Conservation (phyloP, 495 filamentous ascomycete genomes). For the Penicillium coprophilum region DNA sequence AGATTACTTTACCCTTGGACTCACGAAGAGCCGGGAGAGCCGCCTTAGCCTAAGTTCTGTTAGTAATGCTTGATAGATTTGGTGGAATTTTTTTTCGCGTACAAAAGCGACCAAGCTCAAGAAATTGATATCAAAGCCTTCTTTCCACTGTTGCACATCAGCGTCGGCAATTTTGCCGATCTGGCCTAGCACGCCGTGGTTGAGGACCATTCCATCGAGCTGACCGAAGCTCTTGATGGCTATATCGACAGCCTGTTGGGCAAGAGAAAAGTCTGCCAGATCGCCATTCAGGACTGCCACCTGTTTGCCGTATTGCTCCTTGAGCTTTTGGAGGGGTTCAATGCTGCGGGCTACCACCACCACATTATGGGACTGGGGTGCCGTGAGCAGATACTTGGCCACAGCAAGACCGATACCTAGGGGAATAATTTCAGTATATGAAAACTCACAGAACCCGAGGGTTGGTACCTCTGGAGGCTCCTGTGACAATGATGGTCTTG, state of each 20-base stretch:
- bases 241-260: slow-evolving; percentile 58
- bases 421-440: slow-evolving; percentile 3
- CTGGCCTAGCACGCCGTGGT: slow-evolving; percentile 80
- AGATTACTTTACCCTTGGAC: slow-evolving; percentile 66
- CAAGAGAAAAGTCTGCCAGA: slow-evolving; percentile 63
- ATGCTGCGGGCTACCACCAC: slow-evolving; percentile 73
- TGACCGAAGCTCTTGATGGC: slow-evolving; percentile 64
- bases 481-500: slow-evolving; percentile 64
- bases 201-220: slow-evolving; percentile 81
- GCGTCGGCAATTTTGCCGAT: slow-evolving; percentile 69
- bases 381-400: slow-evolving; percentile 66
- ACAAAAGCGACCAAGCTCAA: slow-evolving; percentile 79
- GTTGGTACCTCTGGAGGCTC: slow-evolving; percentile 57
- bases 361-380: slow-evolving; percentile 61
- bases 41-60: slow-evolving; percentile 60
- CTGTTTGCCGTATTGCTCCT: slow-evolving; percentile 60
- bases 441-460: neutral
- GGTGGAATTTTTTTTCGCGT: slow-evolving; percentile 35
- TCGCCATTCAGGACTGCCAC: slow-evolving; percentile 77
- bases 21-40: slow-evolving; percentile 70
- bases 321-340: slow-evolving; percentile 64
- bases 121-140: slow-evolving; percentile 78
- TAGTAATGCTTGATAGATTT: slow-evolving; percentile 10
- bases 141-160: slow-evolving; percentile 68
- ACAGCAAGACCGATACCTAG: slow-evolving; percentile 80